A percentile compares a stretch with the other conserved stretches of the same genome.
Conservation (phyloP, 371 early-diverging fungal species). For the Batkoa obscura region DNA sequence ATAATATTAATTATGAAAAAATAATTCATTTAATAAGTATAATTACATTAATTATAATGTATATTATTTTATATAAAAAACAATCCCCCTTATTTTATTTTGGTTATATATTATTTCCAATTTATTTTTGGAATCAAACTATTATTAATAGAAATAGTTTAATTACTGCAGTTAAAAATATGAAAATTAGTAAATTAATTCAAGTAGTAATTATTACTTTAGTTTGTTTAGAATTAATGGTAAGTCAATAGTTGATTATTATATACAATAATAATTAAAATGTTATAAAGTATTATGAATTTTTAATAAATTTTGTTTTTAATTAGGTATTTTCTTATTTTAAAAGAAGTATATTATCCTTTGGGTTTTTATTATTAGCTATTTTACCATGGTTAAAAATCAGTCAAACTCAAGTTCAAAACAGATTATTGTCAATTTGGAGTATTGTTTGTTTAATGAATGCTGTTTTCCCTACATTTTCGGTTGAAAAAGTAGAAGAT, state of each 20-base stretch:
- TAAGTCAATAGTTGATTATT: slow-evolving; percentile 13
- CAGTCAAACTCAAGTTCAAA: background rate
- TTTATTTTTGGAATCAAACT: slow-evolving; percentile 65
- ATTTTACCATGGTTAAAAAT: slow-evolving; percentile 45
- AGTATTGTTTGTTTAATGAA: slow-evolving; percentile 36
- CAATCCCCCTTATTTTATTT: slow-evolving; percentile 68
- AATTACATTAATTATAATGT: slow-evolving; percentile 5
- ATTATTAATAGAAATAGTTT: slow-evolving; percentile 6
- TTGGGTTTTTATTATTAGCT: slow-evolving; percentile 23
- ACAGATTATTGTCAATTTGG: slow-evolving; percentile 24
- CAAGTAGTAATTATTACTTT: slow-evolving; percentile 14
- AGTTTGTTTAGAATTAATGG: slow-evolving; percentile 42
- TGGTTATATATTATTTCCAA: slow-evolving; percentile 62
- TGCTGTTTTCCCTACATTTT: slow-evolving; percentile 65
- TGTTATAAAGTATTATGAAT: too few species aligned
- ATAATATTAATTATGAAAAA: too few species aligned
- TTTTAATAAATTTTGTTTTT: background rate
- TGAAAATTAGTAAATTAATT: background rate
- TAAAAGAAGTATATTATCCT: slow-evolving; percentile 34
- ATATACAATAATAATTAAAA: background rate
- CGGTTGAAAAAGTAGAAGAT: slow-evolving; percentile 68
- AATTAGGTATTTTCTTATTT: slow-evolving; percentile 57
- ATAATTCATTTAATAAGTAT: slow-evolving; percentile 7
- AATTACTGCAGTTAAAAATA: too few species aligned
- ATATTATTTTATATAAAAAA: slow-evolving; percentile 12